Conservation (phyloP, 352 stramenopile species). For the Phytophthora tubulina region DNA sequence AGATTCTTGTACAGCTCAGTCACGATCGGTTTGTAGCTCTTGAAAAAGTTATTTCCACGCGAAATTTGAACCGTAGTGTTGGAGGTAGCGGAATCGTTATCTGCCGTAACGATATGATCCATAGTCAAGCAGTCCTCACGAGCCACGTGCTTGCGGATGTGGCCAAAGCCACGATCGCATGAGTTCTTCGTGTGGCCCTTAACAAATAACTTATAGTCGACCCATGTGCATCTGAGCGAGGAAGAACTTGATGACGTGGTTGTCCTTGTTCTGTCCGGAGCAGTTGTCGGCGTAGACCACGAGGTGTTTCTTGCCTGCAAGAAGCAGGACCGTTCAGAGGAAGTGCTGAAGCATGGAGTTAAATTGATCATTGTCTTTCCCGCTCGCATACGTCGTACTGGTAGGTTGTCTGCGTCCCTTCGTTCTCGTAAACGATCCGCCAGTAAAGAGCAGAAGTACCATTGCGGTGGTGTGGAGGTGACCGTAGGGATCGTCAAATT, state of each 20-base stretch:
- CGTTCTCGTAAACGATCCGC: slow-evolving; percentile 24
- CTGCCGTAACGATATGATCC: slow-evolving; percentile 12
- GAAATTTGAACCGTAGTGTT: slow-evolving; percentile 13
- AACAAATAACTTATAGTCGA: slow-evolving; percentile 34
- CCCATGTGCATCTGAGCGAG: slow-evolving; percentile 22
- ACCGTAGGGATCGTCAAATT: slow-evolving; percentile 30
- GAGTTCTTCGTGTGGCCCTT: slow-evolving; percentile 33
- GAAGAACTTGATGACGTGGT: slow-evolving; percentile 25
- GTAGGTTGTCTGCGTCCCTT: slow-evolving; percentile 20
- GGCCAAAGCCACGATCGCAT: slow-evolving; percentile 17
- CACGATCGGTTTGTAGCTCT: not conserved
- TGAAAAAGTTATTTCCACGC: not conserved
- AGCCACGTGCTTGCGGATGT: slow-evolving; percentile 22
- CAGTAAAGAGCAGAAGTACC: slow-evolving; percentile 34
- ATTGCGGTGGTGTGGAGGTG: slow-evolving; percentile 18
- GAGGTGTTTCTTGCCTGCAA: not conserved
- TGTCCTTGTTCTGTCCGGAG: slow-evolving; percentile 31
- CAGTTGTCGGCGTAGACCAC: slow-evolving; percentile 30
- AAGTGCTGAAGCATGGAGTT: slow-evolving; percentile 21
- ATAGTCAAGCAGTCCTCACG: slow-evolving; percentile 21
- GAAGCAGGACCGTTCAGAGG: slow-evolving; percentile 11
- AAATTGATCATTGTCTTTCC: slow-evolving; percentile 13
- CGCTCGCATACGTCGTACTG: slow-evolving; percentile 4
- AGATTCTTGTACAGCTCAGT: slow-evolving; percentile 19
- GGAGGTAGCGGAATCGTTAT: not conserved